These are phyloP conservation scores for Cynanchum wilfordii DNA, from an alignment of 257 asterid species.

Conservation along the genomic window DNA sequence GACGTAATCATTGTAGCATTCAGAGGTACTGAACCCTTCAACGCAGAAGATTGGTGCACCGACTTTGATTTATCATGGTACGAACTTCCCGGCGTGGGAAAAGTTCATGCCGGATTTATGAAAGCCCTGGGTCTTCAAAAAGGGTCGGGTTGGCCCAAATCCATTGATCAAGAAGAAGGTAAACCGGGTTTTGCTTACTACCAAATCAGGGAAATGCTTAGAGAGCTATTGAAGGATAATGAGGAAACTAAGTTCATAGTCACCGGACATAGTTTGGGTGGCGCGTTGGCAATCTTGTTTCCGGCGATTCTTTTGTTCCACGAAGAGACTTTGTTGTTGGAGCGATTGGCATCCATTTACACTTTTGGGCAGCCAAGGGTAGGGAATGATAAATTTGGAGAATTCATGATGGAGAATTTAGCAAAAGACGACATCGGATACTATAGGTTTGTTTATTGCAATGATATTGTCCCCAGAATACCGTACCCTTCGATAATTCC, in stretches of 20 bases:
- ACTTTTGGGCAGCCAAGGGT: conserved; percentile 15
- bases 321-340: neutral
- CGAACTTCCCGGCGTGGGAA: conserved; percentile 26
- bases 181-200: neutral
- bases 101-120: conserved; percentile 9
- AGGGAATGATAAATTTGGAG: neutral
- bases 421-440: neutral
- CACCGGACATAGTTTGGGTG: conserved; percentile 8
- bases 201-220: conserved; percentile 4
- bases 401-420: neutral
- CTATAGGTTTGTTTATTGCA: conserved; percentile 9
- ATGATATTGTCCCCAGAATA: neutral
- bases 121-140: conserved; percentile 9
- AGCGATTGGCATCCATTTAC: conserved; percentile 2
- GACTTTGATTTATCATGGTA: conserved; percentile 49
- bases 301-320: conserved; percentile 6
- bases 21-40: conserved; percentile 50
- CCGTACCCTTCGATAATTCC: neutral
- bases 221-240: neutral
- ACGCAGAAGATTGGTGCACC: conserved; percentile 40
- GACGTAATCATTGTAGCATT: conserved; percentile 34
- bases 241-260: no score
- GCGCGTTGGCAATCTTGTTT: conserved; percentile 9
- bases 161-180: neutral
- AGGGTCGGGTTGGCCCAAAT: neutral